Base-by-base conservation (phyloP, 2,329 filamentous ascomycete genomes). In the Aspergillus awamori region DNA sequence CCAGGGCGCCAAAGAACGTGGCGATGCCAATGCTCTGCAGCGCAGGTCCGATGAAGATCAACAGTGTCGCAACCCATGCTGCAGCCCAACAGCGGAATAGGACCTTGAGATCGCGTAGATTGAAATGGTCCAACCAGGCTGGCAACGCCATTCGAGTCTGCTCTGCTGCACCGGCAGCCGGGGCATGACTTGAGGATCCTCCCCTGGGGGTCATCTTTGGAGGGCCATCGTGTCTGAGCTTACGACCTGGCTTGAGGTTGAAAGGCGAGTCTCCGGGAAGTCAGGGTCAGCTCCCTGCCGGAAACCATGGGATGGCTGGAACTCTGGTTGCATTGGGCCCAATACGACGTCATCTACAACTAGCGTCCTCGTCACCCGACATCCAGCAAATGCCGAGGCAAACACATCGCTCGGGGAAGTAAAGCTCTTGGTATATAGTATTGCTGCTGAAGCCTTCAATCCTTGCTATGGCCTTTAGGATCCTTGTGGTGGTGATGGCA, bases 51-150 rank as follows among this genome's bases (percentile, higher is more conserved):
- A 84, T 82, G 62, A 83, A 76, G n/a, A 83, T 76, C 58, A 84
- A 72, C 10, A 84, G 64, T 4, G 74, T 75, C 4, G 77, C 74
- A 3, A 79, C 74, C 82, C 82, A 84, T 20, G 73, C 74, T 1
- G 82, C 82, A 1, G 77, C 68, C 62, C 74, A 79, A 67, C 81
- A 84, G 61, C 81, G 80, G 39, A 82, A 74, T 4, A 82, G 67
- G 28, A 76, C 73, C 61, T 83, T 83, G 54, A 83, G 68, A 53
- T 83, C 82, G 49, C 75, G 74, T 1, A 62, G 62, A 61, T 82
- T 84, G 75, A 83, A 80, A 63, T 83, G 82, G 28, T 81, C 70
- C 33, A 75, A 64, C 63, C 67, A 73, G 22, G 48, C 58, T 1
- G 73, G 73, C n/a, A 74, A 28, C 1, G 26, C n/a, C 7, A 33